phyloP scores from a whole-genome alignment of 164 flowering plant genomes.

The Brasenia schreberi region DNA sequence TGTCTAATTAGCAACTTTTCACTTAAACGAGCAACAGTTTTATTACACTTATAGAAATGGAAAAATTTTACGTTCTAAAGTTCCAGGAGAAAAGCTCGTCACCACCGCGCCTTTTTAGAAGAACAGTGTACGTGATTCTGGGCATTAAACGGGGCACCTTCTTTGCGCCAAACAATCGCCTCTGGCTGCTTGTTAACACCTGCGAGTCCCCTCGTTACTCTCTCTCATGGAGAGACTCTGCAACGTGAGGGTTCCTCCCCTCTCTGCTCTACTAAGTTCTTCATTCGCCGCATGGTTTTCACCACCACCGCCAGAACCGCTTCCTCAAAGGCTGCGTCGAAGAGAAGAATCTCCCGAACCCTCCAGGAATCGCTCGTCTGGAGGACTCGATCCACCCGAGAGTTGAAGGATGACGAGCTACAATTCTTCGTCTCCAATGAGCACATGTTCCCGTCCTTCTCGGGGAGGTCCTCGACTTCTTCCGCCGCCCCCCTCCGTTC shows the following conservation, averaged over 20 bases:
- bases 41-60: no score
- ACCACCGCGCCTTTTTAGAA: no score
- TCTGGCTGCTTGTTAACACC: no score
- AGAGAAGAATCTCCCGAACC: neutral
- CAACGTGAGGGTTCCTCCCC: neutral
- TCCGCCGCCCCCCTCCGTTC: constrained; percentile 34
- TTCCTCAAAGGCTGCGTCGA: neutral
- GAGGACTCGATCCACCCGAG: constrained; percentile 71
- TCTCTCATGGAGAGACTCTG: constrained; percentile 1
- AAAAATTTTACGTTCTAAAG: no score
- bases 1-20: no score
- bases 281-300: neutral
- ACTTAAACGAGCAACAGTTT: no score
- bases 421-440: constrained; percentile 16
- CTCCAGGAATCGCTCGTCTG: constrained; percentile 5
- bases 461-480: constrained; percentile 79
- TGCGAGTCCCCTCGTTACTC: neutral
- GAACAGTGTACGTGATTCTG: no score
- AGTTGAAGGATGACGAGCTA: constrained; percentile 23
- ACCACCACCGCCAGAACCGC: neutral
- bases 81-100: no score
- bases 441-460: constrained; percentile 78
- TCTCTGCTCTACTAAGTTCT: neutral
- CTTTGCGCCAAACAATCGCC: no score
- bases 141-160: no score